Evolutionary conservation across 2,329 filamentous ascomycete species (phyloP).

Genomic region (Nemania sp.): DNA sequence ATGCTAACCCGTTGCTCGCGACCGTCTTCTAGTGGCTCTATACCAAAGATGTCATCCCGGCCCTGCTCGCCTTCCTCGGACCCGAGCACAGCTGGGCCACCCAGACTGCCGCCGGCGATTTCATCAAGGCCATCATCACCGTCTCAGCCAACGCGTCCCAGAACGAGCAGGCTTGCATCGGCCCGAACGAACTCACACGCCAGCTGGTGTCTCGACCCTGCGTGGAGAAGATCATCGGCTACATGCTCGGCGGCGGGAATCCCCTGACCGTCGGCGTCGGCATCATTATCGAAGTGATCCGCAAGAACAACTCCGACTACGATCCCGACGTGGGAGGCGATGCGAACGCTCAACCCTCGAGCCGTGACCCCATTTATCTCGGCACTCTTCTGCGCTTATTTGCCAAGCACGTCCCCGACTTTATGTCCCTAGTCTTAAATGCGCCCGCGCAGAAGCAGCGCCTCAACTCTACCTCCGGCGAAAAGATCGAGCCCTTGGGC

Average conservation of each 20-base stretch:
- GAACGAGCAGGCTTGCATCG: conserved; percentile 98
- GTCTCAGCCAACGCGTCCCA: conserved; percentile 98
- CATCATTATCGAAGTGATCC: conserved; percentile 96
- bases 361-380: conserved; percentile 91
- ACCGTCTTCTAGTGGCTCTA: conserved; percentile 75
- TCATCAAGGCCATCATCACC: conserved; percentile 97
- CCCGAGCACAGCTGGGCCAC: conserved; percentile 85
- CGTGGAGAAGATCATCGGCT: conserved; percentile 79
- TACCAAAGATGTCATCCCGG: conserved; percentile 83
- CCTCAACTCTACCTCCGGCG: conserved; percentile 85
- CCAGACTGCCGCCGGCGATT: conserved; percentile 95
- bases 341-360: conserved; percentile 76
- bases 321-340: conserved; percentile 88
- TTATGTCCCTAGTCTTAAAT: conserved; percentile 87
- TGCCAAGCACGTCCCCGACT: conserved; percentile 87
- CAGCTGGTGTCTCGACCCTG: conserved; percentile 88
- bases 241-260: conserved; percentile 94
- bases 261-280: conserved; percentile 94
- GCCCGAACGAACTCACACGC: conserved; percentile 92
- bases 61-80: conserved; percentile 81
- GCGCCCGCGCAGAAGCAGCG: conserved; percentile 72
- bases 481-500: conserved; percentile 88
- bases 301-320: conserved; percentile 99
- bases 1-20: conserved; percentile 26
- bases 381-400: conserved; percentile 88